Evolutionary conservation across 257 asterid genomes (phyloP).

Genomic region (Capsicum chinense): DNA sequence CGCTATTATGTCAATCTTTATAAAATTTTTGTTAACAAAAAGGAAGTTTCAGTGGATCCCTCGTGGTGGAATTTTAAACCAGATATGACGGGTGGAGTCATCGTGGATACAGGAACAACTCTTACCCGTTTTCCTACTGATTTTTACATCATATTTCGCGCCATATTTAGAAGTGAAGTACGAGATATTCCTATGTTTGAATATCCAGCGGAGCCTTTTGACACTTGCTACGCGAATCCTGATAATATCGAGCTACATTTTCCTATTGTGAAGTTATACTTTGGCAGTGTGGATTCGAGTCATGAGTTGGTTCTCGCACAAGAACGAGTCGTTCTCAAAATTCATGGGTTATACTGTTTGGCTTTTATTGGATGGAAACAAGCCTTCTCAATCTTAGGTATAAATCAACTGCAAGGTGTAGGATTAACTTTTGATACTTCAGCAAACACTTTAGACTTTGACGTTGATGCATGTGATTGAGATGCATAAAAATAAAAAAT

Average conservation of each 20-base stretch:
- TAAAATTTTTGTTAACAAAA: not conserved
- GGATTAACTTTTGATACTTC: conserved; percentile 22
- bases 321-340: not conserved
- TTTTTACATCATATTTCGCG: not conserved
- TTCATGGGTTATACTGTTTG: not conserved
- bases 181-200: not conserved
- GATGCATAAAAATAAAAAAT: no score
- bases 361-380: not conserved
- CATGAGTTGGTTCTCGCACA: not conserved
- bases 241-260: not conserved
- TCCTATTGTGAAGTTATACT: conserved; percentile 3
- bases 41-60: not conserved
- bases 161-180: not conserved
- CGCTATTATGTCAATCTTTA: not conserved
- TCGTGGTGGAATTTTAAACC: not conserved
- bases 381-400: not conserved
- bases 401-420: not conserved
- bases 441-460: conserved; percentile 3
- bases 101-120: conserved; percentile 11
- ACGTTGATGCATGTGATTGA: not conserved
- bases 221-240: conserved; percentile 19
- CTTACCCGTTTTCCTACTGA: not conserved
- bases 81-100: not conserved
- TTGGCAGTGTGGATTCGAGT: conserved; percentile 13
- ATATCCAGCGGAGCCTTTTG: not conserved